Evolutionary conservation across 495 filamentous ascomycete genomes (phyloP).

Genomic region (Annulohypoxylon maeteangense): DNA sequence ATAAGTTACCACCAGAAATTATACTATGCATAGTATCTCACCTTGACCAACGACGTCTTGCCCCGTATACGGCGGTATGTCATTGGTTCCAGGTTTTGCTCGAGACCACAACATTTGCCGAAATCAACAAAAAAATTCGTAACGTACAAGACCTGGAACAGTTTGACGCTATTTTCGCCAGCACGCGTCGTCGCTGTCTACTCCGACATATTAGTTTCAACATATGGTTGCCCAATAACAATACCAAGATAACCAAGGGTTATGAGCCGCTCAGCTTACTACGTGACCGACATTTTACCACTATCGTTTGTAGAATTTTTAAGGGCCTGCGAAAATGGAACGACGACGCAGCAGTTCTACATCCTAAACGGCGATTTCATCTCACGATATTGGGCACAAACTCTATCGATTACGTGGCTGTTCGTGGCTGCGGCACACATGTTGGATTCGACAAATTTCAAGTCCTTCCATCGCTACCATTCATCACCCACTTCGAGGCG

Average conservation of each 20-base stretch:
- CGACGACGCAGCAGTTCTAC: background rate
- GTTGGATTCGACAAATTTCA: background rate
- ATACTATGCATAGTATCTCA: background rate
- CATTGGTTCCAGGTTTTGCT: background rate
- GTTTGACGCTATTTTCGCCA: background rate
- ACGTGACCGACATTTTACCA: background rate
- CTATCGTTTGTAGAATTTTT: background rate
- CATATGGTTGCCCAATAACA: background rate
- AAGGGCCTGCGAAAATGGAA: slow-evolving; percentile 6
- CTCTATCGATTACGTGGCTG: background rate
- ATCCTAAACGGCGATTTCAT: background rate
- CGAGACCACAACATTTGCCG: slow-evolving; percentile 13
- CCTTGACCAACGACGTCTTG: background rate
- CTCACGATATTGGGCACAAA: background rate
- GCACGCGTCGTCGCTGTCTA: slow-evolving; percentile 8
- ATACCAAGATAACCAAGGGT: background rate
- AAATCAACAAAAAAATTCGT: background rate
- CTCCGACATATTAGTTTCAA: background rate
- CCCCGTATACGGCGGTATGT: background rate
- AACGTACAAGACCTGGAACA: background rate
- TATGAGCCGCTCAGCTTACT: background rate
- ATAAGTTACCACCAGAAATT: slow-evolving; percentile 11
- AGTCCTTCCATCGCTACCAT: slow-evolving; percentile 4
- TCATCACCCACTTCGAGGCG: background rate
- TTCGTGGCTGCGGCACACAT: background rate